Evolutionary conservation across 768 basidiomycete genomes (phyloP), one percentile per base, ranked within the genome.

Genomic region (Gloeostereum incarnatum): DNA sequence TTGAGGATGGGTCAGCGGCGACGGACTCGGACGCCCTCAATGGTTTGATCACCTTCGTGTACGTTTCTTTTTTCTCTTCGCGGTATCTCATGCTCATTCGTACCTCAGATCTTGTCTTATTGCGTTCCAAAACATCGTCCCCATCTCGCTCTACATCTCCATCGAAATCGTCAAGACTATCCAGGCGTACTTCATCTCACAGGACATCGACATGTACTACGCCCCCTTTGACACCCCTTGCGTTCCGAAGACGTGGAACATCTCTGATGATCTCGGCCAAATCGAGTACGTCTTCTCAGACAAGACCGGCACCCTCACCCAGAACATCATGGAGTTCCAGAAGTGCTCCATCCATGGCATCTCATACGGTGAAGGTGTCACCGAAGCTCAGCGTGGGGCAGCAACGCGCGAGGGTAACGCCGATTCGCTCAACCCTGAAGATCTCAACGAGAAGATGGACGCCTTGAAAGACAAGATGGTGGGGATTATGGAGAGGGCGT

Each of bases 251-350:
- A 93, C 89, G 4, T 97, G 94, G 93, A 94, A 93, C 55, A 93
- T 98, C 50, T 96, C 91, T 3, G 94, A 98, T 55, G 94, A 98
- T 61, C 78, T 99, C 2, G 94, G 94, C 18, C 94, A 98, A 63
- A 97, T 98, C 58, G 93, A 97, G 65, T 99, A 94, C 57, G 69
- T 72, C 23, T 72, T 71, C 45, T 91, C 85, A 7, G 90, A 93
- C 71, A 94, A 94, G 68, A 94, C 92, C 0, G 91, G 90, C 17
- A 99, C 94, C 5, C 79, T 99, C 35, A 99, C 94, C 0, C 93
- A 96, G 60, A 99, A 98, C 62, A 67, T 94, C 51, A 98, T 97
- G 94, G 92, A 94, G 64, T 97, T 96, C 63, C 90, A 96, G 57
- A 92, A 87, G 55, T 96, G 91, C 50, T 93, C 91, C 0, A 72